Evolutionary conservation across 176 grass and related monocot species (phyloP).

Genomic region (Zoysia japonica): DNA sequence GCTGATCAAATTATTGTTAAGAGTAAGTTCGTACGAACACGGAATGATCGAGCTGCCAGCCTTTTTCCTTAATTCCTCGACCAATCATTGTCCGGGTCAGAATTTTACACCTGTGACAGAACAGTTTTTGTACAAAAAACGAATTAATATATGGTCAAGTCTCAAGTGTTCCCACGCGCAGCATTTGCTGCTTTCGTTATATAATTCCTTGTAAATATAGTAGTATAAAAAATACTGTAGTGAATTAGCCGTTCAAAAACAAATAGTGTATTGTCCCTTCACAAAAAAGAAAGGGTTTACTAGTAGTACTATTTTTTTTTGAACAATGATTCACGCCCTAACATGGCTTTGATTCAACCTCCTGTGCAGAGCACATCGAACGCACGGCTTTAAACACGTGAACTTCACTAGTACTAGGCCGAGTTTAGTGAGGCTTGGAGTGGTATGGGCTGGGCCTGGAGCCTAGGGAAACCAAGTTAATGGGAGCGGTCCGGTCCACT

Average conservation of each 20-base stretch:
- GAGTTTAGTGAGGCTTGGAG: too few species aligned
- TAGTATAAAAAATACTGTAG: too few species aligned
- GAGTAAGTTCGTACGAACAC: neutral
- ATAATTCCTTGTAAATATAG: slow-evolving; percentile 11
- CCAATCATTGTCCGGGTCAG: slow-evolving; percentile 43
- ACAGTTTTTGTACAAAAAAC: neutral
- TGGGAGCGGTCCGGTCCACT: too few species aligned
- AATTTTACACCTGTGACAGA: slow-evolving; percentile 15
- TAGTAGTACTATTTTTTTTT: neutral
- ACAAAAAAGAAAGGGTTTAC: neutral
- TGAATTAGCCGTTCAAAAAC: too few species aligned
- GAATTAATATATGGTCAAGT: slow-evolving; percentile 11
- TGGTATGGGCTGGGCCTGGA: too few species aligned
- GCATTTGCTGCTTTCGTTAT: neutral
- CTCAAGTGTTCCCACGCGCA: slow-evolving; percentile 2
- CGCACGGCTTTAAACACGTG: too few species aligned
- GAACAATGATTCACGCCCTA: too few species aligned
- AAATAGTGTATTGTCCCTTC: too few species aligned
- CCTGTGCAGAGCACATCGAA: neutral
- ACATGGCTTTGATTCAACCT: too few species aligned
- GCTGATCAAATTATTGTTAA: neutral
- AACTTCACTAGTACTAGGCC: too few species aligned
- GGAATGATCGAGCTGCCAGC: slow-evolving; percentile 6
- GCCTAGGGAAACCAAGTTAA: too few species aligned
- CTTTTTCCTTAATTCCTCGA: neutral